Conservation (phyloP, 331 rosid genomes). For the Telfairia occidentalis region DNA sequence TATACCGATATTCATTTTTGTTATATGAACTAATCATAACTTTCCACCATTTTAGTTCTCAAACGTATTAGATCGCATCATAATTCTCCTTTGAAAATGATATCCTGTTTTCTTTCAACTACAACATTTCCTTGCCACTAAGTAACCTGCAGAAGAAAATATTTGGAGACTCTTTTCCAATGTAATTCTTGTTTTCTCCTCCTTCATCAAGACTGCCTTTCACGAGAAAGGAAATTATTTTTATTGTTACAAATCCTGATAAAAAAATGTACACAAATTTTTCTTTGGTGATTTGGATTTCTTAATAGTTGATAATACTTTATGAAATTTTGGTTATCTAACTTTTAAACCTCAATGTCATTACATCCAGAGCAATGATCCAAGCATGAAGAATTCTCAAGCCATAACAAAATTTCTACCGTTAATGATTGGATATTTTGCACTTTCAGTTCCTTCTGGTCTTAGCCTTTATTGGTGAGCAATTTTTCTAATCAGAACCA, state of each 20-base stretch:
- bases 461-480: constrained; percentile 89
- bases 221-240: neutral
- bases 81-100: neutral
- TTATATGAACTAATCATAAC: neutral
- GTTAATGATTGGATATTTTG: constrained; percentile 82
- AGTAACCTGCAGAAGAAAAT: neutral
- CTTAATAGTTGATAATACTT: neutral
- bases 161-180: neutral
- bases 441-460: constrained; percentile 98
- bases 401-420: constrained; percentile 64
- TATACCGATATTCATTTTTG: neutral
- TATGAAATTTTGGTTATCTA: neutral
- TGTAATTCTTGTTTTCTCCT: neutral
- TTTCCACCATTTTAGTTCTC: neutral
- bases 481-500: neutral
- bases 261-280: neutral
- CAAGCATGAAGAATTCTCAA: constrained; percentile 82
- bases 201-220: neutral
- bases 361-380: constrained; percentile 61
- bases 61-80: neutral
- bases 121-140: neutral
- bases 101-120: neutral
- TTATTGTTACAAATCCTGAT: neutral
- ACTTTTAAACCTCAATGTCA: neutral
- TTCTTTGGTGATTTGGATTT: neutral